A percentile compares a stretch with the other conserved stretches of the same genome.
Evolutionary conservation across 2,329 filamentous ascomycete genomes (phyloP).

Genomic region (Hysterium pulicare): DNA sequence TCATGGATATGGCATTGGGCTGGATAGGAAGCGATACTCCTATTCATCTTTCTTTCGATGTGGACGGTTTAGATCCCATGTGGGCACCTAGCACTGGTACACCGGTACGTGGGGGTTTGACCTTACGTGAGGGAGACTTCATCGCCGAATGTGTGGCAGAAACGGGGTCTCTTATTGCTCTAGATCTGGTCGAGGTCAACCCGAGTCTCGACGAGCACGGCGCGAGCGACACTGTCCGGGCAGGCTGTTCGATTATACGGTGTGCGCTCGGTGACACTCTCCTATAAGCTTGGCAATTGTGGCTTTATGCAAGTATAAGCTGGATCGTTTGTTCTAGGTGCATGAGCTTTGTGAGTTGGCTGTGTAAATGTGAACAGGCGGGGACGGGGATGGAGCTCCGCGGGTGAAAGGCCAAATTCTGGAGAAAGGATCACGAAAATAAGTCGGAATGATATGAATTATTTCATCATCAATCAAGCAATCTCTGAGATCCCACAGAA

Average conservation of each 20-base stretch:
- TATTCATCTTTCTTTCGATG: constrained; percentile 95
- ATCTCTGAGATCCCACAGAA: no score
- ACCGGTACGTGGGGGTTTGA: constrained; percentile 88
- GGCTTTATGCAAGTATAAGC: constrained; percentile 1
- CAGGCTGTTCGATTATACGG: constrained; percentile 85
- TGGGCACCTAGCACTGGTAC: constrained; percentile 97
- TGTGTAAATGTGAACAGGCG: no score
- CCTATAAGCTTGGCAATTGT: constrained; percentile 52
- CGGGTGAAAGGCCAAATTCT: no score
- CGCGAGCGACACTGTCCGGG: constrained; percentile 80
- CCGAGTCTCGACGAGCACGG: constrained; percentile 53
- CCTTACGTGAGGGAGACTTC: constrained; percentile 91
- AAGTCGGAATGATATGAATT: no score
- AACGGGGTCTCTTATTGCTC: constrained; percentile 54
- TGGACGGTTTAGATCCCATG: constrained; percentile 92
- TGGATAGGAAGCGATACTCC: constrained; percentile 94
- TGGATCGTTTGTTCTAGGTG: no score
- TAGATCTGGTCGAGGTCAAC: constrained; percentile 57
- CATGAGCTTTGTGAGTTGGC: no score
- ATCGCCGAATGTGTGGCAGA: constrained; percentile 71
- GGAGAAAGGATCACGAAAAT: no score
- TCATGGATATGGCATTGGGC: constrained; percentile 97
- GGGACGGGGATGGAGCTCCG: no score
- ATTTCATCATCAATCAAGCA: no score
- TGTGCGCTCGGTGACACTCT: constrained; percentile 91